Evolutionary conservation across 352 stramenopile genomes (phyloP), one percentile per base, ranked within the genome.

Genomic region (Phytophthora hybrid): DNA sequence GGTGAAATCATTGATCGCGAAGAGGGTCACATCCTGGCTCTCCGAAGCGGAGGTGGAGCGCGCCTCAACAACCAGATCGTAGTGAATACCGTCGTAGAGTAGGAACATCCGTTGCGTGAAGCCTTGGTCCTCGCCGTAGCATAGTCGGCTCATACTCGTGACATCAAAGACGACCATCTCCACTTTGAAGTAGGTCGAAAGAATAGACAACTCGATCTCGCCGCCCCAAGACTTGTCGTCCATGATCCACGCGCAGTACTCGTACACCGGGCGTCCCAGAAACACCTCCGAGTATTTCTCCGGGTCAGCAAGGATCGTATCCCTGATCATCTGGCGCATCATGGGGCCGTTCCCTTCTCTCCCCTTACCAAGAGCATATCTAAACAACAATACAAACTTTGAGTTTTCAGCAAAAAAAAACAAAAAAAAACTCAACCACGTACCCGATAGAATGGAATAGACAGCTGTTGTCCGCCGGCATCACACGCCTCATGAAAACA

Each of bases 141-240:
- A 94, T 19, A 95, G 67, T 13, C 89, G 85, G 47, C 82, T 92
- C 89, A 95, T 95, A 63, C 89, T 93, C 53, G 86, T 94, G 32
- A 95, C 87, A 52, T 95, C 88, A 67, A 95, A 95, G 13, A 95
- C 88, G 19, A 95, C 87, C 65, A 94, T 94, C 62, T 97, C 88
- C 39, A 97, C 73, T 23, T 88, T 84, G 58, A 88, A 95, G 69
- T 88, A 83, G 44, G 78, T 78, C n/a, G 84, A 92, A 32, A 97
- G 61, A 56, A 97, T 95, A 18, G 87, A 95, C 29, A 97, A 63
- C 68, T 97, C 90, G 69, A 97, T 97, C 76, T 97, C 90, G 5
- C 90, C 90, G 34, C 88, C 90, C 90, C 90, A 97, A 7, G 88
- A 94, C 55, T 92, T 85, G 66, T 90, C 78, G 64, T 95, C 83